Conservation (phyloP, 345 rosid genomes). For the Iberis pinnata region DNA sequence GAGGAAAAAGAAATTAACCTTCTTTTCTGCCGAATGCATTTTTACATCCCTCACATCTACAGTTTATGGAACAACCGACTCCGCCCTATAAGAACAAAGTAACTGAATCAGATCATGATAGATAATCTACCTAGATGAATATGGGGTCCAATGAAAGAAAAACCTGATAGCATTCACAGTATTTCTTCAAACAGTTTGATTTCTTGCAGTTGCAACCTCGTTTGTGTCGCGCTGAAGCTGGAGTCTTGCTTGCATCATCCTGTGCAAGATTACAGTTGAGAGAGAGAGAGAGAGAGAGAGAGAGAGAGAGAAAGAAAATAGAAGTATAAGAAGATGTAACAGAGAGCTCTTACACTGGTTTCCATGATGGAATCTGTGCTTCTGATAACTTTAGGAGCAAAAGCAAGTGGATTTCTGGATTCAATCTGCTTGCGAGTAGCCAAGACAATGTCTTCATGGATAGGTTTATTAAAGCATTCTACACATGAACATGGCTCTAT, state of each 20-base stretch:
- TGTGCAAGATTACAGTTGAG: no score
- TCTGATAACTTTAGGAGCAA: slow-evolving; percentile 88
- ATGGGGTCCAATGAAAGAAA: neutral
- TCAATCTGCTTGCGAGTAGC: slow-evolving; percentile 91
- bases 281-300: neutral
- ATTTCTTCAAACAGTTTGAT: slow-evolving; percentile 82
- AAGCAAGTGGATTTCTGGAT: slow-evolving; percentile 88
- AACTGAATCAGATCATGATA: no score
- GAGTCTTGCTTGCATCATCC: slow-evolving; percentile 61
- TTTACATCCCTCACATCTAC: slow-evolving; percentile 91
- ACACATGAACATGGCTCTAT: slow-evolving; percentile 81
- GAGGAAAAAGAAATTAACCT: slow-evolving; percentile 36
- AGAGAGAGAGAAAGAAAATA: neutral
- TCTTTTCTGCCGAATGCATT: slow-evolving; percentile 79
- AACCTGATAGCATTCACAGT: slow-evolving; percentile 97
- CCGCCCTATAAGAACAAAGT: slow-evolving; percentile 43
- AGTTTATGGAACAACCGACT: slow-evolving; percentile 79
- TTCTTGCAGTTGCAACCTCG: slow-evolving; percentile 98
- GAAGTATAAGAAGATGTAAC: no score
- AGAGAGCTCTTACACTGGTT: slow-evolving; percentile 24
- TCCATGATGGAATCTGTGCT: slow-evolving; percentile 43
- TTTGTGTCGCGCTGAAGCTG: slow-evolving; percentile 29
- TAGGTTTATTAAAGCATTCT: slow-evolving; percentile 82
- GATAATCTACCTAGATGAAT: no score
- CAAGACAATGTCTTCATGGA: slow-evolving; percentile 68